These are phyloP conservation scores for Rhazya stricta DNA, from an alignment of 257 asterid species.

Conservation along the genomic window DNA sequence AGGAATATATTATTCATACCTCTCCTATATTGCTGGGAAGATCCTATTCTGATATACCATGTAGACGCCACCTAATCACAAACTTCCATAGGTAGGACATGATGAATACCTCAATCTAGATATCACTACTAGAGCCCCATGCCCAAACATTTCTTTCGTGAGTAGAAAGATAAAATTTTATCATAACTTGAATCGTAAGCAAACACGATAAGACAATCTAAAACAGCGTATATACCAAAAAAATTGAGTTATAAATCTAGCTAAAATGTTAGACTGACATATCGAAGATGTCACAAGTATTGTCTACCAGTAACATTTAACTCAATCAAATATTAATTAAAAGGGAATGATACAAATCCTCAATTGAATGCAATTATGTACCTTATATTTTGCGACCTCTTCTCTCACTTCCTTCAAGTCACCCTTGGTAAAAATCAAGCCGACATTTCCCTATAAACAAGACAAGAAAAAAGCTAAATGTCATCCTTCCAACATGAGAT, in stretches of 20 bases:
- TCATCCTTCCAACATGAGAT: not conserved
- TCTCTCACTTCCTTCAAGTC: conserved; percentile 97
- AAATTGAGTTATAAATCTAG: not conserved
- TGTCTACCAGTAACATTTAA: not conserved
- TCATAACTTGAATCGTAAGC: not conserved
- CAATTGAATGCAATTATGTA: not conserved
- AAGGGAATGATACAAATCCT: not conserved
- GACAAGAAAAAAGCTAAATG: not conserved
- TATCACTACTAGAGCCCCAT: not conserved
- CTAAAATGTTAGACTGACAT: no score
- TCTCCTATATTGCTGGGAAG: no score
- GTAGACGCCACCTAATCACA: not conserved
- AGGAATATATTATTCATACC: no score
- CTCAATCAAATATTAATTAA: not conserved
- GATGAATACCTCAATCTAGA: not conserved
- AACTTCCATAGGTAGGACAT: not conserved
- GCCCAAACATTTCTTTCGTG: not conserved
- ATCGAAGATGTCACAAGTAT: not conserved
- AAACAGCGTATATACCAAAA: not conserved
- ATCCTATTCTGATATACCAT: not conserved
- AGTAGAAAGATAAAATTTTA: not conserved
- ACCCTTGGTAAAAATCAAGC: conserved; percentile 91
- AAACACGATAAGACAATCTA: not conserved
- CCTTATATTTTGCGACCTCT: conserved; percentile 94
- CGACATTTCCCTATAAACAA: conserved; percentile 76